These are phyloP conservation scores for Cercospora sojina DNA, from an alignment of 2,329 filamentous ascomycete species.

Conservation along the genomic window DNA sequence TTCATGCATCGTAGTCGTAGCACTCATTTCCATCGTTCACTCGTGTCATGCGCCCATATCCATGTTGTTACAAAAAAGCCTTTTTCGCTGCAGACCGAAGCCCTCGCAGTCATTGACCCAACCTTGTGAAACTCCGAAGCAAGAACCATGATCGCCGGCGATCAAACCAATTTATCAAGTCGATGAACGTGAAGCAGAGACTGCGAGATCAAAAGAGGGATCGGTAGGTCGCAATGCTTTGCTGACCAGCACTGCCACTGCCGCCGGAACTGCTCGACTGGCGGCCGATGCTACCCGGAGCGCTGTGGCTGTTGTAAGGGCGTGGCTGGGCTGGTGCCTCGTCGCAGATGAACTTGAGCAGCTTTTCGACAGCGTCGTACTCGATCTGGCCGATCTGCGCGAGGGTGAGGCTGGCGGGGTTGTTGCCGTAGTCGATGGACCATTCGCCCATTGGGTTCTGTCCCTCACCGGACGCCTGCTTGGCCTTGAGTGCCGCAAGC, in stretches of 20 bases:
- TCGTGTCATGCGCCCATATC: not conserved
- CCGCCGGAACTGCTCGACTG: constrained; percentile 4
- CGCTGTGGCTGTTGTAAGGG: constrained; percentile 1
- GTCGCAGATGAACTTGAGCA: constrained; percentile 24
- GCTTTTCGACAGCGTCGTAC: constrained; percentile 27
- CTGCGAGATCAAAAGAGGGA: constrained; percentile 2
- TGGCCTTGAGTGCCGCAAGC: constrained; percentile 22
- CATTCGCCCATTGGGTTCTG: constrained; percentile 33
- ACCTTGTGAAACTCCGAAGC: not conserved
- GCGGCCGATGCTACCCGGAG: constrained; percentile 6
- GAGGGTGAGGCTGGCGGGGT: constrained; percentile 23
- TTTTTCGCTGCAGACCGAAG: not conserved
- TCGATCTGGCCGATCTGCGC: constrained; percentile 32
- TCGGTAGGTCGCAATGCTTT: not conserved
- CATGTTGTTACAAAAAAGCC: not conserved
- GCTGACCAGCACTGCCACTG: constrained; percentile 4
- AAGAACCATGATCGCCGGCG: constrained; percentile 3
- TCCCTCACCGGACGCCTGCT: constrained; percentile 18
- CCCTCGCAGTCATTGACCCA: not conserved
- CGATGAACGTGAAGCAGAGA: not conserved
- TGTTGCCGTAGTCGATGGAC: constrained; percentile 29
- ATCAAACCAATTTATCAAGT: constrained; percentile 1
- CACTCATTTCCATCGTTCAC: not conserved
- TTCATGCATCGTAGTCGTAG: not conserved
- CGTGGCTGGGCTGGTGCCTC: not conserved